Conservation (phyloP, 169 alveolate species). For the Plasmodium reichenowi region DNA sequence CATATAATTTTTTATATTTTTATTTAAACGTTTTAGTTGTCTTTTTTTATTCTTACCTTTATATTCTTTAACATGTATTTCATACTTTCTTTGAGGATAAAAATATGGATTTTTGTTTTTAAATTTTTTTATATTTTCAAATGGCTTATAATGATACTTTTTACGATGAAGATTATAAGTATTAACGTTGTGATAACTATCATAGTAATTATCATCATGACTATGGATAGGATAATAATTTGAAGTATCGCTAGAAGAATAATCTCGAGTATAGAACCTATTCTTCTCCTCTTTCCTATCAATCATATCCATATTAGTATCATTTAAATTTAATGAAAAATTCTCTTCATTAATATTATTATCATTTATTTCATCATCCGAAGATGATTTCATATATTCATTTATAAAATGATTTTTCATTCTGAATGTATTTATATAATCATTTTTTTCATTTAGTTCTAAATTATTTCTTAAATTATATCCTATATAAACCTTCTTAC, state of each 20-base stretch:
- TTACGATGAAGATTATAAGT: not conserved
- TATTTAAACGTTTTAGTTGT: constrained; percentile 22
- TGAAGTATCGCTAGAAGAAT: not conserved
- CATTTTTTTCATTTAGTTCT: constrained; percentile 43
- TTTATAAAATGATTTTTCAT: constrained; percentile 34
- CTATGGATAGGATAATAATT: too few species aligned
- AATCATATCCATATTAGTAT: not conserved
- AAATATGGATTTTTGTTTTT: not conserved
- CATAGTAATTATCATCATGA: not conserved
- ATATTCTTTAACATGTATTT: constrained; percentile 10
- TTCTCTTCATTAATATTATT: not conserved
- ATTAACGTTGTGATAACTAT: not conserved
- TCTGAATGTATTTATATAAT: constrained; percentile 42
- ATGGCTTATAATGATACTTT: not conserved
- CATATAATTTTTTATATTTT: constrained; percentile 23
- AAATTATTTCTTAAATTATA: constrained; percentile 49
- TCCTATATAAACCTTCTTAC: constrained; percentile 43
- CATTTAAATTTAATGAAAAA: not conserved
- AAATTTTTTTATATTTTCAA: not conserved
- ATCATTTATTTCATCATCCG: constrained; percentile 29
- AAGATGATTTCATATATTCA: constrained; percentile 50
- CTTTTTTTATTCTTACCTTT: constrained; percentile 5
- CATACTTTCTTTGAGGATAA: not conserved
- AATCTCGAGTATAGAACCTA: not conserved
- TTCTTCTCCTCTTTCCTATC: not conserved